Conservation (phyloP, 495 filamentous ascomycete species). For the Halenospora varia region DNA sequence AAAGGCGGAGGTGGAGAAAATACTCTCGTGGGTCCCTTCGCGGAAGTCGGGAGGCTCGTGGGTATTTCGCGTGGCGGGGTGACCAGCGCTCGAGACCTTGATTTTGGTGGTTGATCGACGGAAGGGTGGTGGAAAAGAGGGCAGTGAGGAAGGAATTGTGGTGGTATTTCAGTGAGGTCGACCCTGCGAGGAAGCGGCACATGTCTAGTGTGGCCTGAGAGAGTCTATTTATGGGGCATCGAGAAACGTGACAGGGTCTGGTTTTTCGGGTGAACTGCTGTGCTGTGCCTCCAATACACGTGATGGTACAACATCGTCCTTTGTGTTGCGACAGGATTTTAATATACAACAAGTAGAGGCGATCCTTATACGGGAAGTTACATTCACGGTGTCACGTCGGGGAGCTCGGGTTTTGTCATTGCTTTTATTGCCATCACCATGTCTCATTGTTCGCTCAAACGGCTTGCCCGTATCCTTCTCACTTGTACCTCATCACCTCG, state of each 20-base stretch:
- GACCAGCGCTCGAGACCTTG: too few relatives aligned
- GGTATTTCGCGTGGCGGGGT: too few relatives aligned
- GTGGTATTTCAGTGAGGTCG: not conserved
- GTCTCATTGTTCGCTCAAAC: not conserved
- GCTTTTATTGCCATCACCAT: slow-evolving; percentile 15
- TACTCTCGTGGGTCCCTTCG: too few relatives aligned
- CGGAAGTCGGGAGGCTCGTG: too few relatives aligned
- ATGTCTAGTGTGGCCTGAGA: not conserved
- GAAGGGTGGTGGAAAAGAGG: not conserved
- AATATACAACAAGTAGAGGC: too few relatives aligned
- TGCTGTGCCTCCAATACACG: not conserved
- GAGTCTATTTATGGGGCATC: slow-evolving; percentile 3
- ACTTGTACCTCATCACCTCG: not conserved
- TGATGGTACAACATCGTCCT: too few relatives aligned
- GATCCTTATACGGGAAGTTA: too few relatives aligned
- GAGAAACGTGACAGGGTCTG: not conserved
- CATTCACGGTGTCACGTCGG: too few relatives aligned
- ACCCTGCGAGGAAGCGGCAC: not conserved
- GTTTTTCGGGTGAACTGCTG: not conserved
- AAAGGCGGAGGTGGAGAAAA: slow-evolving; percentile 31
- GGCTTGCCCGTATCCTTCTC: not conserved
- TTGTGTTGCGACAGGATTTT: too few relatives aligned
- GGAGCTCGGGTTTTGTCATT: not conserved
- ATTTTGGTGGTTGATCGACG: not conserved
- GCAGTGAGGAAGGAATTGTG: not conserved